Conservation (phyloP, 179 eudicot species). For the Drosera spatulata region DNA sequence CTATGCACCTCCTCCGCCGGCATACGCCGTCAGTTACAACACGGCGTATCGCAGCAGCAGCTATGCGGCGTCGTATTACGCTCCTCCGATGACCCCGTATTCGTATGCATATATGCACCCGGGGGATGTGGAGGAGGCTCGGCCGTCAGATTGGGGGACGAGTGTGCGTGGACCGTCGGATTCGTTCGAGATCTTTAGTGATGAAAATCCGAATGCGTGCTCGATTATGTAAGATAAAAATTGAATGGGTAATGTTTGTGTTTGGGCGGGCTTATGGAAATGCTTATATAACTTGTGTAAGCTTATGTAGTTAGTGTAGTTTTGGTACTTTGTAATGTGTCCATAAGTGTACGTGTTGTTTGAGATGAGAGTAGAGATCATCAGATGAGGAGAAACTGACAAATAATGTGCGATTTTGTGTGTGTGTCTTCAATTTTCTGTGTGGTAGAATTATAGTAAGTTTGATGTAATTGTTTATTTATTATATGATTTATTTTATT, state of each 20-base stretch:
- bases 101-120: conserved; percentile 35
- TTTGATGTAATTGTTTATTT: too few relatives aligned
- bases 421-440: too few relatives aligned
- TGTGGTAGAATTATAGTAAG: too few relatives aligned
- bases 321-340: too few relatives aligned
- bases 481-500: too few relatives aligned
- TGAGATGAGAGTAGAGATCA: too few relatives aligned
- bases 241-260: not conserved
- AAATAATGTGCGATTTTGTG: too few relatives aligned
- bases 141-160: conserved; percentile 20
- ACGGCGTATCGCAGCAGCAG: conserved; percentile 46
- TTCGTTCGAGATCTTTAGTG: conserved; percentile 75
- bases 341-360: too few relatives aligned
- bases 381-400: too few relatives aligned
- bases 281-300: too few relatives aligned
- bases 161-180: conserved; percentile 34
- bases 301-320: too few relatives aligned
- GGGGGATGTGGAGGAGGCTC: conserved; percentile 19
- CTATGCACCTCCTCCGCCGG: conserved; percentile 31
- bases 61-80: conserved; percentile 51
- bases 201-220: conserved; percentile 84
- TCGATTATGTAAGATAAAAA: conserved; percentile 28
- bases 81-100: conserved; percentile 30
- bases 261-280: too few relatives aligned
- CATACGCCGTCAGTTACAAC: conserved; percentile 46